Percentiles rank a stretch among this genome's conserved stretches.
phyloP scores from a whole-genome alignment of 2,329 filamentous ascomycete genomes.

The Nemania abortiva region DNA sequence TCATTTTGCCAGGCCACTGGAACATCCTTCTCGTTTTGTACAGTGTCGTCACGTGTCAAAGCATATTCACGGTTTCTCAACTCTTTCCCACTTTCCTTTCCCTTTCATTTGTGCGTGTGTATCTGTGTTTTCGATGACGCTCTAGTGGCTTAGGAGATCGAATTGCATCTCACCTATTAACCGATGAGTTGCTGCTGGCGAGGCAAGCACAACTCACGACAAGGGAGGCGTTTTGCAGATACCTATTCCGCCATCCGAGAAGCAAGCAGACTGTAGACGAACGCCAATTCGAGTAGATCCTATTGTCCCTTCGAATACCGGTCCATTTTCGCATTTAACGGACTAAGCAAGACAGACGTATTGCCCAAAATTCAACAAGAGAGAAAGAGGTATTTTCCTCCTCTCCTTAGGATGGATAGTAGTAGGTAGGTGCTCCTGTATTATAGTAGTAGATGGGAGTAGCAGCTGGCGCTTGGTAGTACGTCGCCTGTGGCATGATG shows the following conservation, averaged over 20 bases:
- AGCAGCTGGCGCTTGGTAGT: conserved; percentile 13
- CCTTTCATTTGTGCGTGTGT: not conserved
- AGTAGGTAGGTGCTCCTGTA: conserved; percentile 14
- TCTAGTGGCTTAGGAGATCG: not conserved
- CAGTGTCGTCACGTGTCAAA: not conserved
- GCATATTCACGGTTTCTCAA: not conserved
- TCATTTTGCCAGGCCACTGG: not conserved
- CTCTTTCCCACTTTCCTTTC: not conserved
- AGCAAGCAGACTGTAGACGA: not conserved
- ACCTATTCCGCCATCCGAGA: not conserved
- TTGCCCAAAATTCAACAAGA: not conserved
- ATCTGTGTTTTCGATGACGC: not conserved
- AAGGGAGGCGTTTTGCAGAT: not conserved
- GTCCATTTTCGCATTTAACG: not conserved
- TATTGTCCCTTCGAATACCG: not conserved
- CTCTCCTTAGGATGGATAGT: conserved; percentile 9
- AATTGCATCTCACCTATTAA: not conserved
- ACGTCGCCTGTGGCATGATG: conserved; percentile 19
- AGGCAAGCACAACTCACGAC: not conserved
- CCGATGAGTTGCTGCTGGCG: not conserved
- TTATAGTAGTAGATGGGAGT: conserved; percentile 19
- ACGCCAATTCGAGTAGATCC: not conserved
- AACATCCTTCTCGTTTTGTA: not conserved
- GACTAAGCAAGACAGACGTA: not conserved
- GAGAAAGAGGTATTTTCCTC: not conserved